Conservation (phyloP, 1,284 basidiomycete genomes). For the Ceratobasidium sp. region DNA sequence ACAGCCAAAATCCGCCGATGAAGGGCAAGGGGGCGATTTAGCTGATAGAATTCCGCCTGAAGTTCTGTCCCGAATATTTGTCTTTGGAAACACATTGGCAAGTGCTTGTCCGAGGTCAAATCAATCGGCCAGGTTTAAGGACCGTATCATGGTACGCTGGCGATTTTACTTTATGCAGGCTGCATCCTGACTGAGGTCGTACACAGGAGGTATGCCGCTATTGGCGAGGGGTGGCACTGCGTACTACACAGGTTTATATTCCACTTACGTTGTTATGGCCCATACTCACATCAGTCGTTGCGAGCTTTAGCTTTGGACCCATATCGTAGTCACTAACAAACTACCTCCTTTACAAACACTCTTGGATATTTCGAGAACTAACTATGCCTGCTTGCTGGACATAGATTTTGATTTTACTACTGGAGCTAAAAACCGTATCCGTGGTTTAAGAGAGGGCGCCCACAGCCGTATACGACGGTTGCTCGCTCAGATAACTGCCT, state of each 20-base stretch:
- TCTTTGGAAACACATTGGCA: neutral
- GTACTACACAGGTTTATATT: neutral
- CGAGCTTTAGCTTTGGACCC: neutral
- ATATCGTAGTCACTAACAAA: neutral
- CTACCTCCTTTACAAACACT: neutral
- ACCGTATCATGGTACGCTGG: neutral
- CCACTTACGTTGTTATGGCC: neutral
- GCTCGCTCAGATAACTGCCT: neutral
- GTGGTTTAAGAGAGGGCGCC: neutral
- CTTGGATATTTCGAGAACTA: neutral
- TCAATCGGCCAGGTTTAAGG: neutral
- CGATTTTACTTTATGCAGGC: neutral
- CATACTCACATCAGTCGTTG: neutral
- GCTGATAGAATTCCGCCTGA: neutral
- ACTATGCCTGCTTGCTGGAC: neutral
- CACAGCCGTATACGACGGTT: neutral
- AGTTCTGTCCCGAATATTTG: constrained; percentile 12
- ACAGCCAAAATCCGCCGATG: neutral
- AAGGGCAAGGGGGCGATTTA: too few species aligned
- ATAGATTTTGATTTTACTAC: neutral
- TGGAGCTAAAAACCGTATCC: neutral
- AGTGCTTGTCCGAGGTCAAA: neutral
- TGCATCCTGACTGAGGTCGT: neutral
- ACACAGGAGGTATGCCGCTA: neutral
- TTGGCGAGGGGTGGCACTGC: constrained; percentile 8